Percentiles rank a stretch among this genome's conserved stretches.
These are phyloP conservation scores for Camellia granthamiana DNA, from an alignment of 148 eudicot genomes.

Conservation along the genomic window DNA sequence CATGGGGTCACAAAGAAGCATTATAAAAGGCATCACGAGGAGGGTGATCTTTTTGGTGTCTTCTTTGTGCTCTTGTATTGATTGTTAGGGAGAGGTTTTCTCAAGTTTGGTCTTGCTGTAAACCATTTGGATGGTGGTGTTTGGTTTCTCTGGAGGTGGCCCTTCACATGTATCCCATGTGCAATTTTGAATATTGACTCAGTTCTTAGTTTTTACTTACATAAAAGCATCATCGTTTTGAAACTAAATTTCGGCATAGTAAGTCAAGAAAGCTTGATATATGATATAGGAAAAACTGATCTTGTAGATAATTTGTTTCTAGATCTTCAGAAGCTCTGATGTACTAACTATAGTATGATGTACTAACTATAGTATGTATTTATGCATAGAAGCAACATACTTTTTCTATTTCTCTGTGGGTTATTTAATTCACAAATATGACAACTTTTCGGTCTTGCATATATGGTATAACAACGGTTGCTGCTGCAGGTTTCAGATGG, in stretches of 20 bases:
- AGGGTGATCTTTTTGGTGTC: not conserved
- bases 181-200: not conserved
- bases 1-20: not conserved
- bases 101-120: conserved; percentile 6
- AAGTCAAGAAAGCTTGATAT: not conserved
- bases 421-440: not conserved
- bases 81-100: not conserved
- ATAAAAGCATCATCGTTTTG: not conserved
- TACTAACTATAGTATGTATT: not conserved
- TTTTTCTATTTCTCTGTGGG: not conserved
- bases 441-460: not conserved
- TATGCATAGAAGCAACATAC: too few relatives aligned
- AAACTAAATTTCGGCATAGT: not conserved
- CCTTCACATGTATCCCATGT: not conserved
- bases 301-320: not conserved
- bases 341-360: not conserved
- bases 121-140: not conserved
- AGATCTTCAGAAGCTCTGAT: not conserved
- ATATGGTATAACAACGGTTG: not conserved
- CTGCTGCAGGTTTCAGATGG: conserved; percentile 65
- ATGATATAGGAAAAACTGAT: not conserved
- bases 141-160: not conserved
- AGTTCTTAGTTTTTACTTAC: not conserved
- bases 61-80: too few relatives aligned
- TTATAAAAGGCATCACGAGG: not conserved